Base-by-base conservation (phyloP, 495 filamentous ascomycete genomes). In the Hypoxylon lenormandii region DNA sequence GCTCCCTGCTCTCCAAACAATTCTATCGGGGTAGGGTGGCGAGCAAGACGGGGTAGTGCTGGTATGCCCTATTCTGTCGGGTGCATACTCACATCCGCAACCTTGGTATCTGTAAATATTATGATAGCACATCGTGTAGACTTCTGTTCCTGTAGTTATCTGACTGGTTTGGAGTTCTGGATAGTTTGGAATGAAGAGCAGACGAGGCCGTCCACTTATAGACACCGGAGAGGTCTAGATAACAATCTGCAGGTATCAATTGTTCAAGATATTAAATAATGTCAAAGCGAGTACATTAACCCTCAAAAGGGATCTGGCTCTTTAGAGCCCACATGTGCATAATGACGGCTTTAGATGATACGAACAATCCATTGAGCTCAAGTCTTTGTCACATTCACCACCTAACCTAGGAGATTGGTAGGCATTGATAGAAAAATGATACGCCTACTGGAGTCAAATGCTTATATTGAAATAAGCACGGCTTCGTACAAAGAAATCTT, bases 71-170 rank as follows among this genome's bases (percentile, higher is more conserved):
- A 52, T 22, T 15, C 56, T 28, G 3, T 47, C 6, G 10, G 40
- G 28, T 7, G n/a, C 21, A 6, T 38, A 53, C 12, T 26, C 22
- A 21, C 63, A 66, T 4, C 63, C 63, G 8, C 63, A 66, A n/a
- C 6, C 63, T 8, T 0, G 11, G 8, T 60, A 60, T 2, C 13
- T 38, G 40, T 60, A 38, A 0, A 21, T 3, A 21, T 60, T 66
- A 1, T 5, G 21, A 33, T 54, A 66, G 12, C 63, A 66, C 63
- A 66, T 66, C 0, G 1, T 48, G 46, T 1, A 42, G 15, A 42
- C 38, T 42, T 42, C 38, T 33, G 30, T 11, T 33, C 23, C 23
- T 26, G 2, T 5, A 5, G n/a, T n/a, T n/a, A n/a, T 5, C 30
- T 33, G 30, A 33, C 10, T 11, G 5, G 30, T 33, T 26, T 26